phyloP scores from a whole-genome alignment of 371 early-diverging fungal genomes.

The Actinomortierella ambigua region DNA sequence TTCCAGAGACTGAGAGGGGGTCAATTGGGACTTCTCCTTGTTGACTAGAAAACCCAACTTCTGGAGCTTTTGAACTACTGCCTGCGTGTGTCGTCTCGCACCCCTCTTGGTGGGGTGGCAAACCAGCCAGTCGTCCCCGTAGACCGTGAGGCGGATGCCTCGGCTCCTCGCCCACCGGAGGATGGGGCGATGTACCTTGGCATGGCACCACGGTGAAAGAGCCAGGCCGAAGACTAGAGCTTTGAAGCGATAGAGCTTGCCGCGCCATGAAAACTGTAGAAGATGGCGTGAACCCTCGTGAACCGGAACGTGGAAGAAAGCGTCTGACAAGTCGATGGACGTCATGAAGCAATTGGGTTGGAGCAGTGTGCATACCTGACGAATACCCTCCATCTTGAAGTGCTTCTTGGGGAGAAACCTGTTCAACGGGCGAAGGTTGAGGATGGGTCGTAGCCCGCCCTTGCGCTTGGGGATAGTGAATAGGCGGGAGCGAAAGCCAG shows the following conservation, averaged over 20 bases:
- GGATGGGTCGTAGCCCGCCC: conserved; percentile 24
- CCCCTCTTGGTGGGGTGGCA: no score
- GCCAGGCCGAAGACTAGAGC: no score
- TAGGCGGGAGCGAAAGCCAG: conserved; percentile 27
- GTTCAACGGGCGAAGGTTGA: conserved; percentile 43
- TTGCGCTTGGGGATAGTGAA: conserved; percentile 43
- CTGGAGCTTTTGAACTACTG: conserved; percentile 17
- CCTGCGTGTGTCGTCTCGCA: no score
- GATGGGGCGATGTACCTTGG: no score
- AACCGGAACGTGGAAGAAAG: conserved; percentile 46
- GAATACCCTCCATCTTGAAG: conserved; percentile 47
- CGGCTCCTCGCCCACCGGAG: no score
- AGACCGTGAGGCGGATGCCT: no score
- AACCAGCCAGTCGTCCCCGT: no score
- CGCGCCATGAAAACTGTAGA: no score
- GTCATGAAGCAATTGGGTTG: conserved; percentile 32
- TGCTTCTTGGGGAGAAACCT: conserved; percentile 2
- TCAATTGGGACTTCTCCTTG: conserved; percentile 16
- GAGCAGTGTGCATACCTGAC: conserved; percentile 23
- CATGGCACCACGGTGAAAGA: no score
- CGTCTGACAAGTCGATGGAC: conserved; percentile 45
- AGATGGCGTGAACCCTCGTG: no score
- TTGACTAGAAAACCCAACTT: conserved; percentile 30
- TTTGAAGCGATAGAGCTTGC: no score
- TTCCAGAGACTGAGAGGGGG: conserved; percentile 17